Evolutionary conservation across 495 filamentous ascomycete species (phyloP).

Genomic region (Penicillium manginii): DNA sequence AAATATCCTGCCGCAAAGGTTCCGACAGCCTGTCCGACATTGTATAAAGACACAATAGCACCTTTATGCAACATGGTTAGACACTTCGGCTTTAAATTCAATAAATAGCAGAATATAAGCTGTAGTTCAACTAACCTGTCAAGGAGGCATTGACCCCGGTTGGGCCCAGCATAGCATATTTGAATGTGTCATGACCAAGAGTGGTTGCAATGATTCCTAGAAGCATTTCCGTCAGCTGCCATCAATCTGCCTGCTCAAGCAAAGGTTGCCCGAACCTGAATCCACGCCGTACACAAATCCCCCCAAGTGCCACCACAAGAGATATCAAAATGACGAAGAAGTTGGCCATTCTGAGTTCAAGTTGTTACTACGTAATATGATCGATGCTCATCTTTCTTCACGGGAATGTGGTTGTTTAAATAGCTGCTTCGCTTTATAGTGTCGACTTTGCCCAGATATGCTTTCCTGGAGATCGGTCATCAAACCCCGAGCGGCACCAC

Average conservation of each 20-base stretch:
- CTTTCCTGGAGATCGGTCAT: neutral
- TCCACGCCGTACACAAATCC: neutral
- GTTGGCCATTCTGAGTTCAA: neutral
- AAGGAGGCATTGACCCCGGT: slow-evolving; percentile 20
- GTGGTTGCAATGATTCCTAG: slow-evolving; percentile 36
- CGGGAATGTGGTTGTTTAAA: too few species aligned
- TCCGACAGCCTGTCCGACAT: slow-evolving; percentile 32
- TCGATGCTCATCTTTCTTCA: too few species aligned
- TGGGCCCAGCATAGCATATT: slow-evolving; percentile 27
- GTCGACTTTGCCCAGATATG: neutral
- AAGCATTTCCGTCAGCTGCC: neutral
- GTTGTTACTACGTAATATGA: too few species aligned
- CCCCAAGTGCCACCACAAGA: neutral
- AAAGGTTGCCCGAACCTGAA: neutral
- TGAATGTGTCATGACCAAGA: slow-evolving; percentile 34
- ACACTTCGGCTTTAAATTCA: neutral
- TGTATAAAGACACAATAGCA: slow-evolving; percentile 37
- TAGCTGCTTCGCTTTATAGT: neutral
- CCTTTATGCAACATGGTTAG: slow-evolving; percentile 10
- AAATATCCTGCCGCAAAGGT: slow-evolving; percentile 27
- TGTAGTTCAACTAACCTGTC: slow-evolving; percentile 13
- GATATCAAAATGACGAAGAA: neutral
- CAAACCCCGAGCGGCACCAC: neutral
- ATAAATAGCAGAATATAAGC: neutral
- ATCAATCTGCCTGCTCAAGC: neutral